Evolutionary conservation across 805 yeast species (phyloP), one percentile per base, ranked within the genome.

Genomic region (Candida arabinofermentans): DNA sequence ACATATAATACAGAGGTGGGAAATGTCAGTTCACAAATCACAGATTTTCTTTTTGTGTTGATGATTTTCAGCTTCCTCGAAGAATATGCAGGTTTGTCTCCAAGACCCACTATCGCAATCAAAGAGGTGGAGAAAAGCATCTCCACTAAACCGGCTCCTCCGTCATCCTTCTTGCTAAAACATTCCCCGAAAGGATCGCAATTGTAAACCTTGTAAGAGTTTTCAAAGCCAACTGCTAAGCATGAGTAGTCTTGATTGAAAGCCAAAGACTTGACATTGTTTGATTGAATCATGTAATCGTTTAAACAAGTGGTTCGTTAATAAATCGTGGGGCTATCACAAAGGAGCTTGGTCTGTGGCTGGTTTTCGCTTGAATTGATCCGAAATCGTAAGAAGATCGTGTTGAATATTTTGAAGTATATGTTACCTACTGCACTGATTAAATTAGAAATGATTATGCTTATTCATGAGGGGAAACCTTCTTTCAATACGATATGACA

Each of bases 171-270:
- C 27, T 57, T 67, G 18, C 66, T 70, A 56, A 79, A 83, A 55
- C 86, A 83, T 50, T 74, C 76, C 9, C 90, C 90, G 61, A 86
- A 84, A 13, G 96, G 96, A 49, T 85, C 89, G 62, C 96, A 89
- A 57, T 86, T 86, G 70, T 75, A 91, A 36, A 91, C 85, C 52
- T 75, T 75, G 59, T 86, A 81, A 10, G 84, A 79, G 33, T 68
- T 67, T 33, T 73, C 72, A 5, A 83, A 72, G 2, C 95, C 93
- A 1, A 83, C 78, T 1, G 93, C 83, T 14, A 89, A 72, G 63
- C 96, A 87, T 58, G 72, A 73, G 46, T 81, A 81, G 65, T 91
- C 96, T 71, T 91, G 99, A 65, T 93, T 91, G 74, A 90, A 89
- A 13, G 54, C 22, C 2, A 49, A 37, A 23, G 52, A 29, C 30